These are phyloP conservation scores for Tylopilus sp. DNA, from an alignment of 768 basidiomycete species.

Conservation along the genomic window DNA sequence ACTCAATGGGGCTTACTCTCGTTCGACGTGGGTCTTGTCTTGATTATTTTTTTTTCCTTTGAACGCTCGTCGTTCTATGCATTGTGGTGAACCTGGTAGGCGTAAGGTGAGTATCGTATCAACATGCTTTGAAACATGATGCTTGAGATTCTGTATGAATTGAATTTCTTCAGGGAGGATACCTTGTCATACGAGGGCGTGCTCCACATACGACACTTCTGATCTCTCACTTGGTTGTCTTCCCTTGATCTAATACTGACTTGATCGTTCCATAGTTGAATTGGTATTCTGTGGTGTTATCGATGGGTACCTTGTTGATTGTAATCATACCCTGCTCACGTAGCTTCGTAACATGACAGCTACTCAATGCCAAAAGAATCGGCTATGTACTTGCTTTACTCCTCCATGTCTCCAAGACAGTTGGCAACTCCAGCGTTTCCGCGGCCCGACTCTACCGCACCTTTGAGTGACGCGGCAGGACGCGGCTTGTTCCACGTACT, in stretches of 20 bases:
- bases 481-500: conserved; percentile 5
- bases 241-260: conserved; percentile 6
- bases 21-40: conserved; percentile 45
- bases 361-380: not conserved
- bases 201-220: conserved; percentile 74
- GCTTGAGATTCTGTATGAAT: conserved; percentile 43
- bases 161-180: conserved; percentile 96
- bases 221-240: conserved; percentile 5
- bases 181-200: conserved; percentile 52
- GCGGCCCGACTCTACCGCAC: not conserved
- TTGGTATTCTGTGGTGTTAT: not conserved
- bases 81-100: conserved; percentile 11
- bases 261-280: not conserved
- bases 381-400: not conserved
- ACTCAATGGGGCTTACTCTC: conserved; percentile 95
- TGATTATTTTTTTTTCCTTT: conserved; percentile 54
- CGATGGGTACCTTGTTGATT: not conserved
- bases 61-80: conserved; percentile 52
- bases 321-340: not conserved
- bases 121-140: conserved; percentile 46
- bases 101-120: conserved; percentile 24
- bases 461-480: not conserved
- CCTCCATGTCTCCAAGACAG: not conserved
- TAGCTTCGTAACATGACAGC: not conserved
- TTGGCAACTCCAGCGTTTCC: not conserved